Evolutionary conservation across 148 eudicot genomes (phyloP).

Genomic region (Rhododendron kiyosumense): DNA sequence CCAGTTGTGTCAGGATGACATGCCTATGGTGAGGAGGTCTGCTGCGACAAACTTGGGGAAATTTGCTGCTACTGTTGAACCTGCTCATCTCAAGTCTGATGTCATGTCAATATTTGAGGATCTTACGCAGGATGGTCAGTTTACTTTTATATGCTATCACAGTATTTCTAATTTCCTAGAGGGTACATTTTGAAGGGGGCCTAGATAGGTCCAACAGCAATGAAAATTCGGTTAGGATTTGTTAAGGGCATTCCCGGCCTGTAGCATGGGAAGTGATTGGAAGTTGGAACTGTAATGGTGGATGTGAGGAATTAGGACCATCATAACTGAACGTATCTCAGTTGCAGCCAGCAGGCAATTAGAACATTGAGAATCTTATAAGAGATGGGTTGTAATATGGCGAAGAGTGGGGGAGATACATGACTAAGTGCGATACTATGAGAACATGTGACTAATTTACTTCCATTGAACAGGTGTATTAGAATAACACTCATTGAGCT

Average conservation of each 20-base stretch:
- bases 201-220: not conserved
- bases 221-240: not conserved
- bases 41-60: constrained; percentile 97
- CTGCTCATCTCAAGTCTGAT: constrained; percentile 78
- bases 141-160: not conserved
- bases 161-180: not conserved
- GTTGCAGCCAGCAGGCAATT: not conserved
- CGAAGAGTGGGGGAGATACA: no score
- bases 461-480: not conserved
- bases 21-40: constrained; percentile 99
- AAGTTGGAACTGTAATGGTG: not conserved
- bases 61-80: constrained; percentile 93
- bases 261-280: not conserved
- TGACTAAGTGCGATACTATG: no score
- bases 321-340: not conserved
- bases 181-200: not conserved
- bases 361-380: not conserved
- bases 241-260: not conserved
- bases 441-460: not conserved
- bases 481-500: not conserved
- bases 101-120: constrained; percentile 86
- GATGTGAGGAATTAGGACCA: not conserved
- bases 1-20: constrained; percentile 97
- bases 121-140: constrained; percentile 89
- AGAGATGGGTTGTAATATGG: not conserved